Evolutionary conservation across 495 filamentous ascomycete genomes (phyloP), one percentile per base, ranked within the genome.

Genomic region (Clavariopsis aquatica): DNA sequence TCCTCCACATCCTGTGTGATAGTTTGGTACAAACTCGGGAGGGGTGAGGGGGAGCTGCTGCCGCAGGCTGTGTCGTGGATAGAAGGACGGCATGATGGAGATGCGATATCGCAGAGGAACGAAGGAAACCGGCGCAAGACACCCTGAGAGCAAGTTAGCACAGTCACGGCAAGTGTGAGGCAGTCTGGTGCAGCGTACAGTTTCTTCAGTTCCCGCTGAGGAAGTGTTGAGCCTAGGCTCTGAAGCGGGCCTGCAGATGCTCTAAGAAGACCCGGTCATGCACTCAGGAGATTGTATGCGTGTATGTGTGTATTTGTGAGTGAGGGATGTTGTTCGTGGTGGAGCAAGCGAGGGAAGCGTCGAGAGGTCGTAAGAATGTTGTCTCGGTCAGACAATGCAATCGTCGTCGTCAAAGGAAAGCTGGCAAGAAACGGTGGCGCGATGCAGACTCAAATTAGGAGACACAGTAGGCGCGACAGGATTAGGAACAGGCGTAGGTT

Each of bases 21-120:
- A 75, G 31, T 62, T 73, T 8, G 74, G 74, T 0, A 73, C 63
- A 56, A 72, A 77, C 56, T 77, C 74, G 47, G 74, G 73, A 3
- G 74, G 73, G 34, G 73, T 77, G 54, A 75, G 62, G 58, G 74
- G 73, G 23, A 73, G 31, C 60, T 75, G 73, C 60, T 75, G 73
- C 53, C 63, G 41, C 60, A 63, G 22, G 43, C 52, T 63, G 26
- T 63, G 26, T 38, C 71, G 62, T 12, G 70, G 69, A 41, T 68
- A 72, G 64, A 72, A 74, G 61, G 72, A 70, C 36, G 72, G 72
- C 72, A 74, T 74, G 70, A 34, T 69, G 20, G 51, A 27, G n/a
- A 54, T 54, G 51, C 31, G 52, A 45, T 47, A 60, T 68, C 57
- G 71, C 65, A 62, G 62, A 57, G 47, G 56, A 56, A 65, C 28